Base-by-base conservation (phyloP, 495 filamentous ascomycete genomes). In the Podospora didyma region DNA sequence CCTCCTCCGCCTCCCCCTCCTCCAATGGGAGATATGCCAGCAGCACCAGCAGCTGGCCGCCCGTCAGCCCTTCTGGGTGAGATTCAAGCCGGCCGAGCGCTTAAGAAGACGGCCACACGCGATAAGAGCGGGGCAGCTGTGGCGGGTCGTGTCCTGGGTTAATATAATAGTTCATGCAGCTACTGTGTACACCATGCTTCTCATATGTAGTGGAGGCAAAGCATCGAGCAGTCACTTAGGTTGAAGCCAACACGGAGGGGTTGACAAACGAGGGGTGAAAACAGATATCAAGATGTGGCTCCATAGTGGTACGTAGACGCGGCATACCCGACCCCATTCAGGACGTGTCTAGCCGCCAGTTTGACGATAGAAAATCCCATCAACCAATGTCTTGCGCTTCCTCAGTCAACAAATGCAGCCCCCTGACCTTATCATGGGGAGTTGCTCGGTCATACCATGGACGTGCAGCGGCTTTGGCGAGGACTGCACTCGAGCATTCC, bases 51-150 rank as follows among this genome's bases (percentile, higher is more conserved):
- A 21, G 75, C 26, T 31, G 26, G 67, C 44, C 76, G 73, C 47
- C 74, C 82, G 41, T 76, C 76, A 20, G 71, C 85, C 24, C 76
- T 97, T 56, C 67, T 97, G 56, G 86, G 84, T 46, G 85, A 93
- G 60, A 96, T 97, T 57, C 86, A 90, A 65, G 76, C 82, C 55
- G 91, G 92, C 49, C 92, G 70, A 68, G 74, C 82, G 14, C 75
- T 97, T 60, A 88, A 73, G 76, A 96, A 96, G 76, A 86, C 88
- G 35, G 77, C 87, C 70, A 96, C 92, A 20, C 90, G 89, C 63
- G 92, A 97, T 68, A 84, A 84, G 71, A 97, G 92, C 73, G 69
- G 58, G 47, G 82, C 86, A 51, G 70, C 79, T 51, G 74, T 84
- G 44, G 86, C 89, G 44, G 92, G 92, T 20, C 83, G 83, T 58